Conservation (phyloP, 2,329 filamentous ascomycete genomes). For the Curvularia eragrostidis region DNA sequence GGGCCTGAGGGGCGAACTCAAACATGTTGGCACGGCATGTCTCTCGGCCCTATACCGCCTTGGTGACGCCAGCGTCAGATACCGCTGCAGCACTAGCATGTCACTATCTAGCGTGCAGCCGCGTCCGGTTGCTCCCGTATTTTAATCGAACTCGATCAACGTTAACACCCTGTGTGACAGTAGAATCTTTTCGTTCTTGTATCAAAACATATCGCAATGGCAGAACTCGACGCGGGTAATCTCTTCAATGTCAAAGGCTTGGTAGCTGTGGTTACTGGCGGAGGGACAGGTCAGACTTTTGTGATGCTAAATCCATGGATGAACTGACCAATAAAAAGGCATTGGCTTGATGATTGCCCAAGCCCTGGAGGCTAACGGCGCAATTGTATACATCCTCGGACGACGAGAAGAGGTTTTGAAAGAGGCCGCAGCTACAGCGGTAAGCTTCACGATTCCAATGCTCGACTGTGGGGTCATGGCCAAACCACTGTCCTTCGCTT, state of each 20-base stretch:
- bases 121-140: not conserved
- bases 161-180: not conserved
- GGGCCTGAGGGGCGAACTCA: not conserved
- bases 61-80: not conserved
- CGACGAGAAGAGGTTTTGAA: constrained; percentile 30
- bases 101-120: not conserved
- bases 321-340: constrained; percentile 13
- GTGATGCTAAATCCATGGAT: too few relatives aligned
- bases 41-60: constrained; percentile 2
- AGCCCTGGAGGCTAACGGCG: constrained; percentile 30
- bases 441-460: not conserved
- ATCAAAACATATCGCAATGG: not conserved
- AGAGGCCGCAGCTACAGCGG: constrained; percentile 11
- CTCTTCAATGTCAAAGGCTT: constrained; percentile 26
- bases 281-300: constrained; percentile 19
- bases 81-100: not conserved
- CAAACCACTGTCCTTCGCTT: not conserved
- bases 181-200: not conserved
- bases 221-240: constrained; percentile 10
- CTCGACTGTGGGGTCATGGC: not conserved
- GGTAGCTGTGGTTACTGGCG: constrained; percentile 28
- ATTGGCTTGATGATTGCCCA: constrained; percentile 35
- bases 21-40: not conserved
- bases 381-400: constrained; percentile 35
- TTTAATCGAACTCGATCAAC: not conserved